A percentile compares a stretch with the other conserved stretches of the same genome.
Evolutionary conservation across 2,329 filamentous ascomycete species (phyloP).

Genomic region (Alternaria brassicae): DNA sequence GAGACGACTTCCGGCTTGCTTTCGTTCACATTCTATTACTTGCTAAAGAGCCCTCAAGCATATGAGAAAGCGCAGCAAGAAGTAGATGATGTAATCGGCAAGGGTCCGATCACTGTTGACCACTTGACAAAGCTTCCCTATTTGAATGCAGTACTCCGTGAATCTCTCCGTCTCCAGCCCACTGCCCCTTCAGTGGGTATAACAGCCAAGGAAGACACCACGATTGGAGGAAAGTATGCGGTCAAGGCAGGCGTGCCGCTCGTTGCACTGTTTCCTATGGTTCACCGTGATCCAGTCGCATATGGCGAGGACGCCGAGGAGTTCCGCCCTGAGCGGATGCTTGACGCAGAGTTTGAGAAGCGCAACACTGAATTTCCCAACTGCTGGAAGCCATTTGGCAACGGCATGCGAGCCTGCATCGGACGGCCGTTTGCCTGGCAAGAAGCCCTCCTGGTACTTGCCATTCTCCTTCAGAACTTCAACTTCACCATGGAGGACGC

Average conservation of each 20-base stretch:
- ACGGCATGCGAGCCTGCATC: constrained; percentile 61
- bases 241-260: constrained; percentile 46
- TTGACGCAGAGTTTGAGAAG: constrained; percentile 52
- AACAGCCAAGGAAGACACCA: constrained; percentile 42
- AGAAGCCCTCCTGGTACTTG: constrained; percentile 57
- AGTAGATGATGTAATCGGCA: constrained; percentile 61
- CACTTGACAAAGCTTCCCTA: constrained; percentile 63
- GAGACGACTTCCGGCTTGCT: constrained; percentile 50
- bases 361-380: constrained; percentile 51
- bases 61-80: constrained; percentile 61
- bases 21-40: constrained; percentile 58
- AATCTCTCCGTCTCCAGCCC: constrained; percentile 63
- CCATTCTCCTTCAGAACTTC: constrained; percentile 56
- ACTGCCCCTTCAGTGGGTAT: constrained; percentile 61
- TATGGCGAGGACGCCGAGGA: constrained; percentile 56
- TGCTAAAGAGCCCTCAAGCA: constrained; percentile 60
- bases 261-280: constrained; percentile 40
- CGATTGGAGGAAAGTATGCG: constrained; percentile 49
- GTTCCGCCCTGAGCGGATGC: constrained; percentile 58
- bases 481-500: constrained; percentile 54
- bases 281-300: constrained; percentile 53
- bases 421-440: constrained; percentile 64
- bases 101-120: constrained; percentile 54
- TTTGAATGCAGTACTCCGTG: constrained; percentile 61
- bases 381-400: constrained; percentile 63